Evolutionary conservation across 1,139 yeast species (phyloP).

Genomic region (Trichomonascaceae sp.): DNA sequence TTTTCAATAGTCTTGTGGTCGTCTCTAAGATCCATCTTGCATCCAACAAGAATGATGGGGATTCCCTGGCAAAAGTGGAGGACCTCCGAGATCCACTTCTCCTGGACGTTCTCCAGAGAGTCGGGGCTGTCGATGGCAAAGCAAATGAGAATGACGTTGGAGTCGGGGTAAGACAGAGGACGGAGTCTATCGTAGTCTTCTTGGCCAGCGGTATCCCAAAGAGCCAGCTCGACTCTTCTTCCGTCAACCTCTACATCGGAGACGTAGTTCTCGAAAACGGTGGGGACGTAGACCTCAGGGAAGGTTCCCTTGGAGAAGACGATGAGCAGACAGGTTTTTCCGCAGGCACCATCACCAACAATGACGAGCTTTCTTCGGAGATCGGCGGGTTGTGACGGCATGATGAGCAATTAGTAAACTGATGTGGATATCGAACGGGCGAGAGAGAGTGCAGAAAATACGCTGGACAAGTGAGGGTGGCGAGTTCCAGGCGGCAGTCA

Average conservation of each 20-base stretch:
- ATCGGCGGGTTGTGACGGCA: slow-evolving; percentile 27
- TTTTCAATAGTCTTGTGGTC: slow-evolving; percentile 68
- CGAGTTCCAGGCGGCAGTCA: too few relatives aligned
- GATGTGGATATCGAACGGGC: neutral
- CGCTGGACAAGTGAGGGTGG: too few relatives aligned
- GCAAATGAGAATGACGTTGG: slow-evolving; percentile 84
- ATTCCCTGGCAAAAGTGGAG: slow-evolving; percentile 91
- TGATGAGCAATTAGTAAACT: slow-evolving; percentile 6
- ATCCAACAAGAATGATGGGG: slow-evolving; percentile 82
- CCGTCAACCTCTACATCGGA: slow-evolving; percentile 90
- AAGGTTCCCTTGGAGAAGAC: slow-evolving; percentile 81
- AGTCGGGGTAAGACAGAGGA: slow-evolving; percentile 87
- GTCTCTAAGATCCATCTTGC: slow-evolving; percentile 78
- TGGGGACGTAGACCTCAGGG: slow-evolving; percentile 92
- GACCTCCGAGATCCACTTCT: slow-evolving; percentile 91
- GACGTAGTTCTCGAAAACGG: slow-evolving; percentile 89
- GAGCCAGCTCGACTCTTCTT: slow-evolving; percentile 82
- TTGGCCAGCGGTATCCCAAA: slow-evolving; percentile 99
- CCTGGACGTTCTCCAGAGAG: slow-evolving; percentile 84
- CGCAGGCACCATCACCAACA: slow-evolving; percentile 95
- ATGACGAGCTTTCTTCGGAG: slow-evolving; percentile 63
- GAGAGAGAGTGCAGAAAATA: too few relatives aligned
- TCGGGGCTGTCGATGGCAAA: slow-evolving; percentile 88
- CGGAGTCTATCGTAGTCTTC: slow-evolving; percentile 94
- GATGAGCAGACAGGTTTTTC: slow-evolving; percentile 53